Evolutionary conservation across 192 early-diverging fungal genomes (phyloP), one percentile per base, ranked within the genome.

Genomic region (Podila clonocystis): DNA sequence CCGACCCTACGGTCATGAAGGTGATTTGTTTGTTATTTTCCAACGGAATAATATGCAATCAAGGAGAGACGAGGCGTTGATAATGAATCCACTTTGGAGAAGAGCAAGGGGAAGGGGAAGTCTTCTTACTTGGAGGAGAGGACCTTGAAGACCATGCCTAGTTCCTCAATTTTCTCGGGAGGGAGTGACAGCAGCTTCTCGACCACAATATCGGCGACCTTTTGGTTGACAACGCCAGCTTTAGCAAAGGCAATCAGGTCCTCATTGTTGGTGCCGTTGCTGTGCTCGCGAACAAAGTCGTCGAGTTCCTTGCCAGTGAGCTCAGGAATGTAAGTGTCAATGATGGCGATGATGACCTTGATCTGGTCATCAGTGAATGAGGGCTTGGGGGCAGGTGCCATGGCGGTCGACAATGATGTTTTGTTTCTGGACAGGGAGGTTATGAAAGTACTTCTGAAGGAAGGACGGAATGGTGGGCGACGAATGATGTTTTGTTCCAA

Each of bases 271-370:
- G 57, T 61, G 19, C 67, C 62, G 30, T 82, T 63, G 4, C 77
- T 65, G 60, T 73, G 65, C 17, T 65, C 38, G 12, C 67, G 65
- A 1, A 85, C 67, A 48, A 87, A 65, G 2, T 73, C 57, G 33
- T 84, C 75, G 30, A 79, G 65, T 28, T 87, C 84, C 36, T 72
- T 48, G 8, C 64, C 67, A 7, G 41, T 48, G 8, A 91, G 67
- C 45, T 82, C 75, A 2, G 84, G 75, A 29, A 89, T 72, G 52
- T 89, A 74, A 26, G 87, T 87, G 63, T 87, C 85, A 59, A 82
- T 67, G 48, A 91, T 80, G 31, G 89, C 83, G 17, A 67, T 13
- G n/a, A 86, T 58, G 9, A 84, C 84, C 31, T 78, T 83, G 58
- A 67, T 65, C 62, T 87, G 84, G 4, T 77, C 80, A 2, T 83